Percentiles rank a stretch among this genome's conserved stretches.
Conservation (phyloP, 1,139 yeast genomes). For the Ogataea hybrid region DNA sequence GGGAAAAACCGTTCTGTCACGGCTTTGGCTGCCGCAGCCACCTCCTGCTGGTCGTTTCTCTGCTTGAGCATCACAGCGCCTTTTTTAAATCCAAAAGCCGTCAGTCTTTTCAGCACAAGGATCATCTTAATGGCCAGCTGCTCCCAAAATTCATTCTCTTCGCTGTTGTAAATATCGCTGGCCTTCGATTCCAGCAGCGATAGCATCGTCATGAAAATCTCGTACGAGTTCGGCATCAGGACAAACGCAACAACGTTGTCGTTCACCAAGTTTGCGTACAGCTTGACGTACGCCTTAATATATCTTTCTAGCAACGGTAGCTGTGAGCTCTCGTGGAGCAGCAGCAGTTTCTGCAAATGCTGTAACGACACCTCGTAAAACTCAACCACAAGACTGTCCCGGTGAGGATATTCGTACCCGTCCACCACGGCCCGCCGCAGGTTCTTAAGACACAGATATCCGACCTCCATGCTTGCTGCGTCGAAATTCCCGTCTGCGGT, state of each 20-base stretch:
- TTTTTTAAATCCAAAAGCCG: conserved; percentile 60
- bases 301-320: conserved; percentile 66
- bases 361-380: conserved; percentile 56
- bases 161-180: conserved; percentile 49
- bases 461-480: conserved; percentile 58
- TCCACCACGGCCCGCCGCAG: conserved; percentile 72
- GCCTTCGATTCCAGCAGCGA: conserved; percentile 64
- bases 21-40: conserved; percentile 52
- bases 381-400: conserved; percentile 54
- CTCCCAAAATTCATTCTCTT: conserved; percentile 68
- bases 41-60: conserved; percentile 59
- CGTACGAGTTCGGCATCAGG: conserved; percentile 60
- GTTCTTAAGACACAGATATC: conserved; percentile 74
- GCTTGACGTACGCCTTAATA: conserved; percentile 72
- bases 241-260: conserved; percentile 71
- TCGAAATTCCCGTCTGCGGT: conserved; percentile 39
- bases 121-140: conserved; percentile 70
- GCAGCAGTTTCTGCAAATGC: conserved; percentile 58
- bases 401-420: conserved; percentile 70
- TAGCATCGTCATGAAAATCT: conserved; percentile 58
- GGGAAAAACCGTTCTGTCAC: conserved; percentile 58
- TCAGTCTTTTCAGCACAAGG: conserved; percentile 59
- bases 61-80: conserved; percentile 68
- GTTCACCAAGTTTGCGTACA: conserved; percentile 56
- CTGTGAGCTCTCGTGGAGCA: conserved; percentile 50